Conservation (phyloP, 345 rosid species). For the Eucalyptus sp. region DNA sequence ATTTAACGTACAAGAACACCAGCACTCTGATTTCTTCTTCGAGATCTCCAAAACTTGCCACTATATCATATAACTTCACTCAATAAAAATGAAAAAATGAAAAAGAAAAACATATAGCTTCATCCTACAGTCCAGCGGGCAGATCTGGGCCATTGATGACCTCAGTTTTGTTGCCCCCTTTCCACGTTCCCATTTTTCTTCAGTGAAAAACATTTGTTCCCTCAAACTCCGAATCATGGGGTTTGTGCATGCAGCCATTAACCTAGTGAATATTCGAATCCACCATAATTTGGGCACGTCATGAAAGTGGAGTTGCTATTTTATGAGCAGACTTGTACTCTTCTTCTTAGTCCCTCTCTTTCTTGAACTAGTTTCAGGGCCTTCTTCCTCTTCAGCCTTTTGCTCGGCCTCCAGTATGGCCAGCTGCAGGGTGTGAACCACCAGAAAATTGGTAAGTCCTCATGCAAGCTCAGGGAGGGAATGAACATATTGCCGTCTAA, state of each 20-base stretch:
- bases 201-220: neutral
- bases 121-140: neutral
- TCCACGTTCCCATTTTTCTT: neutral
- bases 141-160: neutral
- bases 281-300: neutral
- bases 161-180: neutral
- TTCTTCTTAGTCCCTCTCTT: slow-evolving; percentile 58
- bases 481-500: neutral
- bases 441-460: neutral
- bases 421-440: slow-evolving; percentile 22
- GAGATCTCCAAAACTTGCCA: neutral
- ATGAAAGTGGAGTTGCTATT: neutral
- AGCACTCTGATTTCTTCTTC: neutral
- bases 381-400: slow-evolving; percentile 89
- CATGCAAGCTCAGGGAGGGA: neutral
- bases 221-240: neutral
- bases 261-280: neutral
- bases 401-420: slow-evolving; percentile 84
- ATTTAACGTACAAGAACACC: neutral
- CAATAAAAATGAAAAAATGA: fast-evolving
- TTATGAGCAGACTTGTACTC: neutral
- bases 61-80: neutral
- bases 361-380: slow-evolving; percentile 53
- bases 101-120: neutral
- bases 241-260: neutral